Evolutionary conservation across 805 yeast genomes (phyloP).

Genomic region (Wickerhamomyces pijperi): DNA sequence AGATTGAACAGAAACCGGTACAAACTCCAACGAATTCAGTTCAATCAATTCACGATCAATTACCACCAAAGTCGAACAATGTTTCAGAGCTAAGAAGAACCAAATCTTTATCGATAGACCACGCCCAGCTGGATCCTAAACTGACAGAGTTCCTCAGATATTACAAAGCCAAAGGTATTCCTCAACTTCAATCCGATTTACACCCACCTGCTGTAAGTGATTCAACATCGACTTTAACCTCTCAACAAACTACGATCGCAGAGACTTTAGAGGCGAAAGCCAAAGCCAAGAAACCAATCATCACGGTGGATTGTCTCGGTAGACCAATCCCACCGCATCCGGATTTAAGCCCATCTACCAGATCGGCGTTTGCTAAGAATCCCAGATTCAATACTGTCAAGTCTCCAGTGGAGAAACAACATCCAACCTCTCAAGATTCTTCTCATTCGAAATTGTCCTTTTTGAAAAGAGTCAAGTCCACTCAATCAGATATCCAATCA

Average conservation of each 20-base stretch:
- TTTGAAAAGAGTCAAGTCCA: conserved; percentile 5
- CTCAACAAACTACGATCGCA: conserved; percentile 6
- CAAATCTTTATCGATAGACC: neutral
- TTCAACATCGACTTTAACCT: conserved; percentile 7
- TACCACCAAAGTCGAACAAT: neutral
- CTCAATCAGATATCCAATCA: conserved; percentile 3
- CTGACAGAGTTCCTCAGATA: conserved; percentile 34
- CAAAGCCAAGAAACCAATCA: neutral
- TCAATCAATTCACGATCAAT: neutral
- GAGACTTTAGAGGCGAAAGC: neutral
- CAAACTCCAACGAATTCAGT: neutral
- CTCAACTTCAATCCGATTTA: conserved; percentile 13
- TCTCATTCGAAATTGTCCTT: conserved; percentile 8
- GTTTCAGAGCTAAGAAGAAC: neutral
- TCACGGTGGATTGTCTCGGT: conserved; percentile 26
- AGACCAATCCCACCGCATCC: conserved; percentile 46
- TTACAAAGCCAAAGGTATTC: conserved; percentile 20
- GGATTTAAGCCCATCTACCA: conserved; percentile 31
- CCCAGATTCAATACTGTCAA: conserved; percentile 3
- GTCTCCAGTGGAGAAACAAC: neutral
- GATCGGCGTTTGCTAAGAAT: conserved; percentile 30
- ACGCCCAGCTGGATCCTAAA: conserved; percentile 30
- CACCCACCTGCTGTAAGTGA: conserved; percentile 3
- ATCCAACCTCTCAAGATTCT: conserved; percentile 2
- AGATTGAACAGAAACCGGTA: conserved; percentile 4